Evolutionary conservation across 768 basidiomycete species (phyloP), one percentile per base, ranked within the genome.

Genomic region (Rhizopogon salebrosus): DNA sequence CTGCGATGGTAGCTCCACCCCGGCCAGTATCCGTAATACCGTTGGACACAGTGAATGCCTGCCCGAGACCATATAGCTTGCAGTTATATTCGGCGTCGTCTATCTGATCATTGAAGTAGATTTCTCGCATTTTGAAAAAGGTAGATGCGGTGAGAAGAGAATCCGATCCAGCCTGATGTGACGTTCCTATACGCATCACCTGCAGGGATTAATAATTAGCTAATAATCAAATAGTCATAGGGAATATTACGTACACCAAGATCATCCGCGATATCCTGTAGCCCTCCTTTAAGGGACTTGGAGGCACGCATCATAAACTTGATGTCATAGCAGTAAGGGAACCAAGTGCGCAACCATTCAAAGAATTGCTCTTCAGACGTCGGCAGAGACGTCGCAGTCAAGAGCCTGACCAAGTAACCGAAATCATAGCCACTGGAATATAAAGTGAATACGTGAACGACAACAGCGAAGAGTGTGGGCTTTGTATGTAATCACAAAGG

Each of bases 121-220:
- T 69, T 59, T 92, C 85, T 26, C 91, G 84, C 81, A 98, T 91
- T 69, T 94, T 90, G 86, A 98, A 98, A 73, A 98, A 98, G 0
- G 92, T 92, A 2, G 87, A 84, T 2, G 93, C 84, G 6, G 95
- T 98, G 41, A 99, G 80, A 38, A 98, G 84, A 13, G 90, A 92
- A 66, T 98, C 97, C n/a, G 92, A 95, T 13, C 97, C 95, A 9
- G 95, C 94, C 73, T 97, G 95, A 70, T 97, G 94, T 51, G 92
- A 90, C 20, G 84, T 80, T 5, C 92, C 93, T 68, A 93, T 90
- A 40, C 95, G 83, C 70, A 85, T 76, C 26, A 97, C 87, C 94
- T 95, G 62, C 2, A 48, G 48, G 20, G 4, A 48, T n/a, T 13
- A 3, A 22, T 16, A 18, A 53, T 29, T 40, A 50, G 46, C 50